Base-by-base conservation (phyloP, 768 basidiomycete species). In the Crepidotus variabilis region DNA sequence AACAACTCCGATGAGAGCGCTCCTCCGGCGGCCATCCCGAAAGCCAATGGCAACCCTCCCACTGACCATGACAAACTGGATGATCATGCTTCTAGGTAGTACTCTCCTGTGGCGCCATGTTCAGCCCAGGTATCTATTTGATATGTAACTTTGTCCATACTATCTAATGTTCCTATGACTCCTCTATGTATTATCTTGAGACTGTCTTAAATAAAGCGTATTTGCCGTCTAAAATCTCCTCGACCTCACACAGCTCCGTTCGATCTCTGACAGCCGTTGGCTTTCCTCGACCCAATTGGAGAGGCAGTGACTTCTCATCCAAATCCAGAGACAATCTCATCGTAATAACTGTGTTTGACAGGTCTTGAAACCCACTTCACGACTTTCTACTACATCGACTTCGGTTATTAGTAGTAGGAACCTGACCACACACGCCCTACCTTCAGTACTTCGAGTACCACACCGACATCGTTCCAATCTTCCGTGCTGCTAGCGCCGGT, bases 401-500 rank as follows among this genome's bases (percentile, higher is more conserved):
- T 58, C 63, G 18, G 33, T 54, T 10, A 24, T 21, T 7, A 39
- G 39, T 28, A 62, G 60, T 47, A 57, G 58, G 7, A 58, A 62
- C 10, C 55, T 3, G 51, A 56, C 34, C 34, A 49, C 6, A 58
- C 61, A 24, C 34, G 62, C n/a, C 59, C 65, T 16, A 53, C 52
- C 0, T 66, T 65, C 10, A 61, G 57, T 54, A 52, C 63, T 13
- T 66, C 65, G 21, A 63, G 57, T 9, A 32, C 51, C 5, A 59
- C 6, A 57, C 58, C 13, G 60, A 61, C 13, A 63, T 47, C 45
- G 45, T 51, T 8, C 52, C 34, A 35, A 72, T 77, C 2, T 84
- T 79, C 64, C 77, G 76, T 52, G 81, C 79, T 1, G 79, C 80
- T 2, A 72, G 69, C 50, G 73, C 71, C 4, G 74, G 65, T 32